Base-by-base conservation (phyloP, 2,329 filamentous ascomycete species). In the Fusarium succisae region DNA sequence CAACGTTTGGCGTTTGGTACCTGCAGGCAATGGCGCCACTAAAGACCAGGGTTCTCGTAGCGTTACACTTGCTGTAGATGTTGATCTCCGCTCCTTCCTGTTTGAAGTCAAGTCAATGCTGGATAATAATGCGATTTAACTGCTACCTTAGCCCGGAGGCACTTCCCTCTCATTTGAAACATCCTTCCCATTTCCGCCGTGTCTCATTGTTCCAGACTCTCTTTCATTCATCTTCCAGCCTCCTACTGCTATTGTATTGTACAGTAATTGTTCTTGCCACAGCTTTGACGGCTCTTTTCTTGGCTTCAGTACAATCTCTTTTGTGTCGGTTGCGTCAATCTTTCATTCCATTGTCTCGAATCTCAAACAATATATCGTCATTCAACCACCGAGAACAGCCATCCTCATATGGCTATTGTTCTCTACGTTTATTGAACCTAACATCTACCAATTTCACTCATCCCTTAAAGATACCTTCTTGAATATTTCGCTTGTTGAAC, bases 1-100 rank as follows among this genome's bases (percentile, higher is more conserved):
- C 24, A 45, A 69, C 72, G 39, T 58, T 72, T 51, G 66, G 67
- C 70, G 73, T 65, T 65, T 74, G 73, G 73, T 76, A 71, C 72
- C 73, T 77, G 71, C 69, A 73, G 63, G 61, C 26, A 55, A 71
- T 73, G 69, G 75, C 63, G 73, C 72, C 73, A 77, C 66, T 54
- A 39, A 41, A 18, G 32, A 54, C 54, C 56, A 39, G 43, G 66
- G 64, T 65, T 15, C 18, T 37, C 24, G 18, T 53, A 53, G 32
- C 32, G 50, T 37, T 63, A 32, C 67, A 71, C 32, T 57, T 73
- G 44, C 73, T 70, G 66, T 64, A 73, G n/a, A 45, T 47, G 53
- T 60, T 69, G 63, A 76, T 50, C 69, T 54, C 37, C 45, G 35
- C 62, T 69, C 65, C 66, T 73, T 63, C 66, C 63, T 45, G 74